phyloP scores from a whole-genome alignment of 1,284 basidiomycete species.

The Abortiporus biennis region DNA sequence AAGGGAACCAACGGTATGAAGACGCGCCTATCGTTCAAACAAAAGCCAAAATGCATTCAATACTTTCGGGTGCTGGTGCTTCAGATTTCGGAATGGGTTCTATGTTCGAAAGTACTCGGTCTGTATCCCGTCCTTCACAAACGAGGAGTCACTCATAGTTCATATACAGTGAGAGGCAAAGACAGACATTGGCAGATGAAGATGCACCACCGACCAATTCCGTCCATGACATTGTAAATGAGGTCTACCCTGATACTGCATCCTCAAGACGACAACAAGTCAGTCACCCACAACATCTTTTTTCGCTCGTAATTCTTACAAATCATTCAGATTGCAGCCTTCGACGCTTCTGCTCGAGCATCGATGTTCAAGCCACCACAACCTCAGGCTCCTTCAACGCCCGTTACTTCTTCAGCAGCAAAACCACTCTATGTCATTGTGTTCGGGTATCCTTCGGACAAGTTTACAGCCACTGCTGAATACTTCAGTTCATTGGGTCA shows the following conservation, averaged over 20 bases:
- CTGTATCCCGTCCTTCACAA: conserved; percentile 12
- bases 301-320: not conserved
- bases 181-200: conserved; percentile 58
- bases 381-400: conserved; percentile 23
- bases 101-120: conserved; percentile 72
- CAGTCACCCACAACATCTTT: too few relatives aligned
- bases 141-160: not conserved
- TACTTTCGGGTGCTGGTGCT: conserved; percentile 51
- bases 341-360: conserved; percentile 23
- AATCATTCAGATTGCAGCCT: conserved; percentile 25
- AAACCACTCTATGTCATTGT: conserved; percentile 56
- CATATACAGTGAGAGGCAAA: conserved; percentile 34
- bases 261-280: conserved; percentile 40
- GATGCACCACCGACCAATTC: conserved; percentile 70
- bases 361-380: conserved; percentile 20
- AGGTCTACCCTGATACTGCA: conserved; percentile 37
- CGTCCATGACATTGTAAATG: conserved; percentile 64
- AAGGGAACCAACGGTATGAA: conserved; percentile 54
- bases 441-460: conserved; percentile 72
- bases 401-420: conserved; percentile 22
- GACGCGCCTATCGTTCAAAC: conserved; percentile 67
- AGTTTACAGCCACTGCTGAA: conserved; percentile 60
- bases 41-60: conserved; percentile 70
- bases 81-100: conserved; percentile 74
- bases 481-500: conserved; percentile 66